Base-by-base conservation (phyloP, 768 basidiomycete species). In the Paxillus rubicundulus region DNA sequence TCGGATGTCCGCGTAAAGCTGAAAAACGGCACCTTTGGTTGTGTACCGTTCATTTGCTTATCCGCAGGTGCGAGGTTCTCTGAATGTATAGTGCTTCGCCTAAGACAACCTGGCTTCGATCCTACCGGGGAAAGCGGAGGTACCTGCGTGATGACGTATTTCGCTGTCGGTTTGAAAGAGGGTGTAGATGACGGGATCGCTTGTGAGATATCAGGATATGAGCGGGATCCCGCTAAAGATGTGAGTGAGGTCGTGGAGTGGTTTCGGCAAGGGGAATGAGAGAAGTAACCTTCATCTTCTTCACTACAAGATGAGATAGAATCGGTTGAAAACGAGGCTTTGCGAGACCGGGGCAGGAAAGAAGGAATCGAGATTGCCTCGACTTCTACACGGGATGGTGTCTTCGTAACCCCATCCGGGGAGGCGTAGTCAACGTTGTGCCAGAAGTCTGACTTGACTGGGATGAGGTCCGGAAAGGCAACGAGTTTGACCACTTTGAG, bases 401-500 rank as follows among this genome's bases (percentile, higher is more conserved):
- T 45, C 17, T 52, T 50, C 8, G 40, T 28, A 44, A 52, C 18
- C 44, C 41, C 39, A 32, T 41, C 42, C 38, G 44, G 17, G 9
- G 13, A 33, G 13, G 49, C 27, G 39, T 24, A 53, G 30, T 38
- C 40, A 44, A 57, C 37, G 16, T 45, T 9, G 17, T 34, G 53
- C 30, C 49, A 52, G 43, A 47, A 48, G 33, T 43, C 50, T 1
- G 63, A 37, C n/a, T 48, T 63, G 1, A 57, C 45, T n/a, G 77
- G 74, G 28, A 87, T 83, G 48, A 89, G 76, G 54, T 89, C 87
- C 0, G 87, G 86, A 65, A 82, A 89, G 6, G 87, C 86, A 36
- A 91, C 76, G 13, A 89, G 76, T 69, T 89, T 88, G 54, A 91
- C 74, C 39, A 91, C 79, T 72, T 91, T 90, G 55, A 86, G 76